Conservation (phyloP, 306 rosid genomes). For the Vigna reflexopilosa region DNA sequence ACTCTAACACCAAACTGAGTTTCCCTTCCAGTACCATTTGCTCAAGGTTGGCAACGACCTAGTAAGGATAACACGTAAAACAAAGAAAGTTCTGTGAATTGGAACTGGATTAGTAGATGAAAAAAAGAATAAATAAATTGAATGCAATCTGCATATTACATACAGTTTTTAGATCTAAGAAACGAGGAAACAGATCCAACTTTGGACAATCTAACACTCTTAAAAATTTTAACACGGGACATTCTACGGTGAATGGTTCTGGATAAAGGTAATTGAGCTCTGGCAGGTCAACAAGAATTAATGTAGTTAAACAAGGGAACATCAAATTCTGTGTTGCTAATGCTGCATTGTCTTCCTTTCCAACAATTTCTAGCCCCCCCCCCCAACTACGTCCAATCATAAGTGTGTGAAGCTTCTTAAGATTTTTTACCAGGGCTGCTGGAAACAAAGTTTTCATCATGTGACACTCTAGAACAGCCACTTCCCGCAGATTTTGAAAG, state of each 20-base stretch:
- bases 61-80: not conserved
- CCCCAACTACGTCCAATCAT: fast-evolving
- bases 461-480: not conserved
- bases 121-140: no score
- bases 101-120: no score
- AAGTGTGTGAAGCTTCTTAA: slow-evolving; percentile 15
- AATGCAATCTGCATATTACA: no score
- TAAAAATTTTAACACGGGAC: not conserved
- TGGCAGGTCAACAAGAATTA: not conserved
- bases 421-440: not conserved
- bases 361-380: not conserved
- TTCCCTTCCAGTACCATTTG: not conserved
- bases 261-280: slow-evolving; percentile 15
- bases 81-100: no score
- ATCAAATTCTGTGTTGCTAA: not conserved
- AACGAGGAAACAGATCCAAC: slow-evolving; percentile 3
- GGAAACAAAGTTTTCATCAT: not conserved
- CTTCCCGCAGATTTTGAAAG: slow-evolving; percentile 9
- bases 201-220: fast-evolving
- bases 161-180: slow-evolving; percentile 13
- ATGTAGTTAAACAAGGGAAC: slow-evolving; percentile 9
- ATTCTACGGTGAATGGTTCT: not conserved
- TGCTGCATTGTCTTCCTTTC: not conserved
- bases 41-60: slow-evolving; percentile 27
- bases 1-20: not conserved